Evolutionary conservation across 441 rosid genomes (phyloP), one percentile per base, ranked within the genome.

Genomic region (Aquilaria agallochum): DNA sequence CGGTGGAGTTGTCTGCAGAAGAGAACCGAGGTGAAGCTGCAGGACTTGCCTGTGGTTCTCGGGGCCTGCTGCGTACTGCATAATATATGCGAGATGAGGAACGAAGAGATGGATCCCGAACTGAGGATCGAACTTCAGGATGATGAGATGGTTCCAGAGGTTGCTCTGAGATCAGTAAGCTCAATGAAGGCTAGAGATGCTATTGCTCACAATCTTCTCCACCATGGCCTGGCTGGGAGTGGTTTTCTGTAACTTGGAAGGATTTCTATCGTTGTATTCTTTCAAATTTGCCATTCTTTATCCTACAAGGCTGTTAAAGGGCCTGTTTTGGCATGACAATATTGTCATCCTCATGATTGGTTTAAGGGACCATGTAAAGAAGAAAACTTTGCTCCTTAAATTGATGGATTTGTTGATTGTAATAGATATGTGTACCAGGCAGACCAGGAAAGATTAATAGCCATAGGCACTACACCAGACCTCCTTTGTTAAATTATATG

Each of bases 151-250:
- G 76, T 80, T 15, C 88, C 90, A 0, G 93, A 87, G 36, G 61
- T 64, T 7, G 66, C 77, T n/a, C 47, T 84, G 74, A 84, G 82
- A 76, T 87, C 93, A 5, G 50, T 34, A n/a, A 78, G 57, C 69
- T 86, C 90, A 0, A 63, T 80, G 86, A 84, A 84, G 76, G 81
- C 88, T 2, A 80, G 93, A 66, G 90, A 87, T 63, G 63, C 80
- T 2, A 82, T 87, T 65, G 86, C 93, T 42, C 88, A 87, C 70
- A 84, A 87, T 59, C 82, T 87, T 40, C 59, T 87, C 73, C 93
- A 87, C 63, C 88, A 87, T 56, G 93, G 93, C 57, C 88, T 82
- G 15, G 98, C 93, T 2, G 95, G 96, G 65, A 80, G 95, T 70
- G 75, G 87, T 59, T 89, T 88, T 63, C 65, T 88, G 8, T 85